phyloP scores from a whole-genome alignment of 2,329 filamentous ascomycete genomes.

The Ophiostoma fasciatum region DNA sequence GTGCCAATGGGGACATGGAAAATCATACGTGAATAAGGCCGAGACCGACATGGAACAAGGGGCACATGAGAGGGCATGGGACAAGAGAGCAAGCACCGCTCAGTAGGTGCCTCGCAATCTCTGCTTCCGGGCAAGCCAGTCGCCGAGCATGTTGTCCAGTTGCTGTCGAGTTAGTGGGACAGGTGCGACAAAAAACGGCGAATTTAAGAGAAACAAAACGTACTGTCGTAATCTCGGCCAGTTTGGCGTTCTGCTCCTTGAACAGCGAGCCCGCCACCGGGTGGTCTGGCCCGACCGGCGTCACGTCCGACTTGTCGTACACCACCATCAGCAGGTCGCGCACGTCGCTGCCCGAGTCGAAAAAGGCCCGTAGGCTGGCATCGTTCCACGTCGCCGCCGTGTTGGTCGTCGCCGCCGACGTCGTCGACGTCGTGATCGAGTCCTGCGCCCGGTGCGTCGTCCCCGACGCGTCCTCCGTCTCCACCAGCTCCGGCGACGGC shows the following conservation, averaged over 20 bases:
- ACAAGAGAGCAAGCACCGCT: no score
- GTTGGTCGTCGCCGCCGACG: constrained; percentile 33
- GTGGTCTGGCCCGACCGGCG: constrained; percentile 68
- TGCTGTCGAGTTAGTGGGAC: constrained; percentile 31
- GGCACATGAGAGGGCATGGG: no score
- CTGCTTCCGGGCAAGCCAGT: constrained; percentile 61
- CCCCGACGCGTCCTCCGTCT: constrained; percentile 27
- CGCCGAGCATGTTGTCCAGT: constrained; percentile 74
- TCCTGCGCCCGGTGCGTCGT: constrained; percentile 27
- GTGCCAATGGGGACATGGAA: no score
- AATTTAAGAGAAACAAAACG: constrained; percentile 18
- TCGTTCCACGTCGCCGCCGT: constrained; percentile 64
- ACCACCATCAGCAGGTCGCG: constrained; percentile 82
- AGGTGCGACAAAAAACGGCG: neutral
- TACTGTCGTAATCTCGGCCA: constrained; percentile 73
- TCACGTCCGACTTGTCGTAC: constrained; percentile 76
- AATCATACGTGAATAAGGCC: no score
- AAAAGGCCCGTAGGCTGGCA: constrained; percentile 68
- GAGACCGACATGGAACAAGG: no score
- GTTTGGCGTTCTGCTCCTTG: constrained; percentile 69
- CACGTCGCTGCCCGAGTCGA: constrained; percentile 80
- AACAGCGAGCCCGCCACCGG: constrained; percentile 71
- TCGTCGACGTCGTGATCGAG: constrained; percentile 37
- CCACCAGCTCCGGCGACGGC: constrained; percentile 46
- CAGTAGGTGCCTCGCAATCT: constrained; percentile 4